Evolutionary conservation across 1,284 basidiomycete genomes (phyloP).

Genomic region (Amylostereum chailletii): DNA sequence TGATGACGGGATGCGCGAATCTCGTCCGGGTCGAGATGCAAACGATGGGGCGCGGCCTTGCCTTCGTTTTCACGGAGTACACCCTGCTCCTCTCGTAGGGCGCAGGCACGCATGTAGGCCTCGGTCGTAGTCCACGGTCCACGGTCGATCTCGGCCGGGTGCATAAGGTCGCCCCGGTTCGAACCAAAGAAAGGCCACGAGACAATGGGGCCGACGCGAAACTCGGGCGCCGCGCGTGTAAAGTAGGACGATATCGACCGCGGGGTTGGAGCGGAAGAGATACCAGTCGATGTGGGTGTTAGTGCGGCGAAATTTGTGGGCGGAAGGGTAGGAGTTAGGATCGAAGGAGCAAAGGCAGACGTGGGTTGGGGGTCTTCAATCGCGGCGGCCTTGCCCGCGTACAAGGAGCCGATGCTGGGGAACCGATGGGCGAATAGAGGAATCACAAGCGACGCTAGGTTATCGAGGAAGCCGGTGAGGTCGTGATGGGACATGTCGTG

Average conservation of each 20-base stretch:
- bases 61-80: constrained; percentile 70
- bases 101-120: constrained; percentile 56
- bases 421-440: constrained; percentile 72
- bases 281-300: constrained; percentile 16
- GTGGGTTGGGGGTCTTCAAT: constrained; percentile 5
- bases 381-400: constrained; percentile 40
- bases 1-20: constrained; percentile 62
- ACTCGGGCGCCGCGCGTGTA: constrained; percentile 23
- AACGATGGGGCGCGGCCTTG: constrained; percentile 57
- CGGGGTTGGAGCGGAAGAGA: not conserved
- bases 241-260: not conserved
- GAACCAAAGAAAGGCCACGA: constrained; percentile 85
- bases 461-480: constrained; percentile 53
- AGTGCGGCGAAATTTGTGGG: constrained; percentile 18
- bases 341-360: constrained; percentile 8
- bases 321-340: constrained; percentile 14
- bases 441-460: constrained; percentile 56
- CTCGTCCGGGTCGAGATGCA: constrained; percentile 73
- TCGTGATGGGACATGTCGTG: constrained; percentile 55
- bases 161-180: constrained; percentile 59
- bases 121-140: constrained; percentile 61
- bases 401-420: constrained; percentile 61
- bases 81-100: constrained; percentile 53
- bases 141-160: constrained; percentile 61
- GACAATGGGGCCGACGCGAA: constrained; percentile 68